Evolutionary conservation across 306 rosid species (phyloP), one percentile per base, ranked within the genome.

Genomic region (Castanea mollissima): DNA sequence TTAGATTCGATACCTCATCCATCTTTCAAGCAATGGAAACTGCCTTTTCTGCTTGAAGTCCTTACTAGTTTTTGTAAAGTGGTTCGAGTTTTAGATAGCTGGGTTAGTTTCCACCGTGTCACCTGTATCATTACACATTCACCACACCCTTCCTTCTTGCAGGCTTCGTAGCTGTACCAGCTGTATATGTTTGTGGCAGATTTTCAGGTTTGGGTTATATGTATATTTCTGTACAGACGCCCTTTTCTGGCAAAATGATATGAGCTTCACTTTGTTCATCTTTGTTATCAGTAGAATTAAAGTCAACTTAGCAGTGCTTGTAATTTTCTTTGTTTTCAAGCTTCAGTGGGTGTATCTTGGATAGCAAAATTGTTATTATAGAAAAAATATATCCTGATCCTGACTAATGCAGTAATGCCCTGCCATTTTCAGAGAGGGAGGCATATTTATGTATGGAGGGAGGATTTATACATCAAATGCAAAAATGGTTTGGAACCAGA

Each of bases 21-120:
- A 84, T 95, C 72, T 83, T 90, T 32, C 95, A 81, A 71, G 94
- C 97, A 38, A 88, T 95, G 94, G 95, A 91, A 68, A 71, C 89
- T 80, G 90, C 85, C 68, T 93, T 90, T 81, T 75, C 86, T 85
- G 71, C 87, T 55, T 89, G 90, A 88, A 72, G 55, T 71, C 74
- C 23, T 63, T 23, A n/a, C 75, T 69, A 29, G 64, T 69, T 73
- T 51, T 27, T 92, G 88, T 90, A 74, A 81, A 88, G 74, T 49
- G 64, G 51, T 69, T 69, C 7, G 20, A 76, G 85, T 73, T 78
- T 76, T 74, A 44, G 67, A 54, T 74, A 31, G 77, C 80, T 63
- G 71, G 84, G 74, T 80, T 80, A 75, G 76, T 71, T 56, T 8
- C 55, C 23, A 55, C 82, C 59, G 5, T 80, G 56, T 79, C 75